Conservation (phyloP, 2,329 filamentous ascomycete genomes). For the Cladophialophora bantiana region DNA sequence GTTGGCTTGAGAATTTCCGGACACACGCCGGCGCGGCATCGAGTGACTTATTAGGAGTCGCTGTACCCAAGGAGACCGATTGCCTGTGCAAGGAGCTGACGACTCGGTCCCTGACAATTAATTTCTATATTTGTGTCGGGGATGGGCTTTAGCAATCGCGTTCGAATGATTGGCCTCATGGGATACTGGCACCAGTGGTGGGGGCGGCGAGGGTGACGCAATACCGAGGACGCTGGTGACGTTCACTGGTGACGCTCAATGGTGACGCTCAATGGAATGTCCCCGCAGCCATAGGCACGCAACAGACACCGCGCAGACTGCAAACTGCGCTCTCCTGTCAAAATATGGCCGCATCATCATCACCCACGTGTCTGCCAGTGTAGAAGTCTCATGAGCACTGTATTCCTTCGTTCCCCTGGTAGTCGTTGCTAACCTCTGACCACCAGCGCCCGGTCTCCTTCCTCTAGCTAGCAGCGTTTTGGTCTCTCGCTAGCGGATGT, state of each 20-base stretch:
- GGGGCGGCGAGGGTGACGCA: background rate
- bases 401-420: background rate
- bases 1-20: constrained; percentile 32
- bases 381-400: background rate
- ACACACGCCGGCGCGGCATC: constrained; percentile 24
- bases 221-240: background rate
- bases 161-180: background rate
- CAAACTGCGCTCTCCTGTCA: background rate
- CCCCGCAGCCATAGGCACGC: background rate
- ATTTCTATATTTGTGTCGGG: background rate
- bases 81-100: background rate
- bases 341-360: constrained; percentile 2
- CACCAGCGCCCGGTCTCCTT: background rate
- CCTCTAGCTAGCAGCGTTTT: background rate
- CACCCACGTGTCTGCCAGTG: background rate
- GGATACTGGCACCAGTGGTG: background rate
- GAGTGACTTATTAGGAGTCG: constrained; percentile 24
- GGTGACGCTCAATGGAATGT: background rate
- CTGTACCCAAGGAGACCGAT: background rate
- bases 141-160: background rate
- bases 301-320: background rate
- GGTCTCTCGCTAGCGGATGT: constrained; percentile 7
- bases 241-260: too few relatives aligned
- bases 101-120: background rate
- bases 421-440: constrained; percentile 7